Evolutionary conservation across 1,284 basidiomycete species (phyloP).

Genomic region (Cerioporus squamosus): DNA sequence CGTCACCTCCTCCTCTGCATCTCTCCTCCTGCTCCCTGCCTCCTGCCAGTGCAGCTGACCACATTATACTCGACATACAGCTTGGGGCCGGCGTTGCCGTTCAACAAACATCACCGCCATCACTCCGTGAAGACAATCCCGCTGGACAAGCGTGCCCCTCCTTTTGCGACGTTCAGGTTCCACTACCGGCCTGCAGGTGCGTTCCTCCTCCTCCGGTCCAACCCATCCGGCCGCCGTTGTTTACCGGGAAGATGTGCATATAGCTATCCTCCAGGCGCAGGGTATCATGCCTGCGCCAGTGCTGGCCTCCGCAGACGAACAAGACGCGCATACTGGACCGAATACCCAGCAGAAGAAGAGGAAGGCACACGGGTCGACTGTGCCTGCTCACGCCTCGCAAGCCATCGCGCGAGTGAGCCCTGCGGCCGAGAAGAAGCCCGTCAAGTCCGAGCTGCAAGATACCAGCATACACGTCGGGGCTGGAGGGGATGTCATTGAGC

Average conservation of each 20-base stretch:
- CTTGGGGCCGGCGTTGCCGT: background rate
- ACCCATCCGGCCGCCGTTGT: no score
- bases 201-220: no score
- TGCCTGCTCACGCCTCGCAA: no score
- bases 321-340: background rate
- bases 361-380: background rate
- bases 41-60: background rate
- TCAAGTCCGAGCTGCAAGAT: constrained; percentile 6
- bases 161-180: constrained; percentile 11
- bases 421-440: background rate
- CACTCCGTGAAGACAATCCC: background rate
- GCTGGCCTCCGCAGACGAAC: no score
- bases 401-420: background rate
- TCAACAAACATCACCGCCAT: background rate
- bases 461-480: background rate
- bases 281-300: constrained; percentile 9
- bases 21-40: background rate
- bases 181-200: constrained; percentile 16
- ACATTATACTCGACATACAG: background rate
- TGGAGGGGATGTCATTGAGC: constrained; percentile 12
- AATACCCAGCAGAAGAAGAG: background rate
- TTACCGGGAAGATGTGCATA: no score
- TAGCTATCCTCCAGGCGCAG: constrained; percentile 18
- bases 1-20: background rate
- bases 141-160: constrained; percentile 3